Evolutionary conservation across 148 eudicot genomes (phyloP).

Genomic region (Rhododendron ferrugineum): DNA sequence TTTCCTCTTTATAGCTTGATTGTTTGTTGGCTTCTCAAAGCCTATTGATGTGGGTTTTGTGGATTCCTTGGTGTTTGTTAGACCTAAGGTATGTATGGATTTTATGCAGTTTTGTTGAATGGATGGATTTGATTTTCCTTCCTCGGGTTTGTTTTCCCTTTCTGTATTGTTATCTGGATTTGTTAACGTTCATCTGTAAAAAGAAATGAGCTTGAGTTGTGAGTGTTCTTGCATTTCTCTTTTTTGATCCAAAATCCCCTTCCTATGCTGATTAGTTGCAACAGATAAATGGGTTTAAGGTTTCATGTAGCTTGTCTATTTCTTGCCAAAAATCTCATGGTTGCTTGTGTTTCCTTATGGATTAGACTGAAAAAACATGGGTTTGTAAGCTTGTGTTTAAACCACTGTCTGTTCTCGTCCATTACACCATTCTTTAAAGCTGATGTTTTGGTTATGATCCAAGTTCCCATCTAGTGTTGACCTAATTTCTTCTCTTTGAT

Average conservation of each 20-base stretch:
- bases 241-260: not conserved
- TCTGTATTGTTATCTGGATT: not conserved
- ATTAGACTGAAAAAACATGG: not conserved
- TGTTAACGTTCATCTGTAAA: not conserved
- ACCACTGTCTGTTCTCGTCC: not conserved
- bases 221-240: not conserved
- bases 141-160: not conserved
- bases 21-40: not conserved
- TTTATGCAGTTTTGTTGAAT: not conserved
- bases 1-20: not conserved
- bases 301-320: not conserved
- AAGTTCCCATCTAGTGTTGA: not conserved
- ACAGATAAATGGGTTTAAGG: not conserved
- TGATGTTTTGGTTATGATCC: not conserved
- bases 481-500: not conserved
- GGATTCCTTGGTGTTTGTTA: constrained; percentile 1
- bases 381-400: not conserved
- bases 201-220: not conserved
- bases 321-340: not conserved
- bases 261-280: constrained; percentile 7
- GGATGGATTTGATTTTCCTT: constrained; percentile 1
- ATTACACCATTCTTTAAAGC: not conserved
- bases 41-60: constrained; percentile 1
- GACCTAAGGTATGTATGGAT: not conserved
- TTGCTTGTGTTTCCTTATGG: constrained; percentile 3